Base-by-base conservation (phyloP, 257 asterid genomes). In the Ophiorrhiza pumila region DNA sequence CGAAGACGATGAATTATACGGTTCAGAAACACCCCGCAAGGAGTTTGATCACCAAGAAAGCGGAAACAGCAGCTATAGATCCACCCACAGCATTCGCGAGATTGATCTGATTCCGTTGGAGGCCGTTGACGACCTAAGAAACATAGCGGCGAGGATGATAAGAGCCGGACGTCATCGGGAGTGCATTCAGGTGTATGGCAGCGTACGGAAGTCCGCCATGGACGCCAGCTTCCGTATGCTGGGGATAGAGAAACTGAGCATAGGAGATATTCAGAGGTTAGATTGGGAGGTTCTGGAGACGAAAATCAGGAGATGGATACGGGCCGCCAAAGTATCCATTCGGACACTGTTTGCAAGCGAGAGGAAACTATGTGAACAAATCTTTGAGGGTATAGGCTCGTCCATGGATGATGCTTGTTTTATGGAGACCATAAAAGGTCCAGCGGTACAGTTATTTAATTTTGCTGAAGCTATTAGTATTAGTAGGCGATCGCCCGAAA, bases 391-490 rank as follows among this genome's bases (percentile, higher is more conserved):
- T 50, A 79, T 93, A 74, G 93, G 90, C 2, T 79, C 81, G 20
- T 77, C 75, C 7, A 73, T 85, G 9, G 95, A 84, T 20, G 97
- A 89, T 68, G 84, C 88, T 31, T 93, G 96, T 65, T 91, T 91
- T 57, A 74, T 81, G 91, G 96, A 93, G 75, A 91, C 96, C 7
- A 86, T 93, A 0, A 89, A 91, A 81, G 96, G 89, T n/a, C 95
- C 94, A 31, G 94, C 96, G 34, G 71, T 89, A 41, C 97, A 93
- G 81, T 66, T 93, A 37, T 91, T 91, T 62, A 91, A 88, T 79
- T 93, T 93, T 69, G 96, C 97, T 0, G 96, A 91, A 74, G 97
- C 97, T 3, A 89, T 93, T 70, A 91, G 98, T 47, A 89, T 89
- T 43, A 83, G 96, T 64, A 76, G 75, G 72, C 81, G 96, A 75